These are phyloP conservation scores for Mycena maculata DNA, from an alignment of 768 basidiomycete species.

Conservation along the genomic window DNA sequence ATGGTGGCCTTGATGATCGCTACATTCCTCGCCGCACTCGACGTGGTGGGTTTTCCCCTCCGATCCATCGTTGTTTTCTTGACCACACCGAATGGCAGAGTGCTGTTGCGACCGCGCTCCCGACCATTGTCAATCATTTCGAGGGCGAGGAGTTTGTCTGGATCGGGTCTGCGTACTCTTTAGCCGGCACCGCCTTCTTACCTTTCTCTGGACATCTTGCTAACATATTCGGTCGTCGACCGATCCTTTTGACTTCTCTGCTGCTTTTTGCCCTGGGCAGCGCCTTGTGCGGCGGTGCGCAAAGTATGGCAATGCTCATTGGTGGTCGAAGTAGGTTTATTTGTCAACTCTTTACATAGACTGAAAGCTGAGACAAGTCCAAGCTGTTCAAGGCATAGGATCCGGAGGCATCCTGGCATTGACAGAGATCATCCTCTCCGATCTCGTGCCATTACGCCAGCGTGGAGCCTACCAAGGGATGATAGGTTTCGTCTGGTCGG, in stretches of 20 bases:
- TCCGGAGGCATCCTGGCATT: slow-evolving; percentile 53
- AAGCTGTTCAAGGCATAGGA: slow-evolving; percentile 54
- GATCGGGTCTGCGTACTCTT: slow-evolving; percentile 42
- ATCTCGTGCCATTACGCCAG: slow-evolving; percentile 58
- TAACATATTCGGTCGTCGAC: slow-evolving; percentile 54
- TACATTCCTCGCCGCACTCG: no score
- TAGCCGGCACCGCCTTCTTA: slow-evolving; percentile 44
- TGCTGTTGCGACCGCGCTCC: slow-evolving; percentile 42
- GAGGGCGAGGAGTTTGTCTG: slow-evolving; percentile 41
- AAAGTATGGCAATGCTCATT: slow-evolving; percentile 55
- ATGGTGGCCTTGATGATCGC: no score
- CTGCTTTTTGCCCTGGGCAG: slow-evolving; percentile 55
- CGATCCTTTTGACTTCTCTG: slow-evolving; percentile 46
- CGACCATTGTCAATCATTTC: slow-evolving; percentile 45
- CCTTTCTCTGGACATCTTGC: slow-evolving; percentile 45
- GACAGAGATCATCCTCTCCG: slow-evolving; percentile 55
- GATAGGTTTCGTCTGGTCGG: no score
- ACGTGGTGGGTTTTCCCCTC: no score
- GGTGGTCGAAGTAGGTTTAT: slow-evolving; percentile 48
- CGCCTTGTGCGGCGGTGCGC: slow-evolving; percentile 56
- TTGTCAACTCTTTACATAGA: no score
- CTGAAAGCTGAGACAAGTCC: no score
- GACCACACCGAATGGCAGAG: no score
- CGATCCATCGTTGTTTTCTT: no score
- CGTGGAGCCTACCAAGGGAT: slow-evolving; percentile 54